Base-by-base conservation (phyloP, 192 early-diverging fungal genomes). In the Linderina pennispora region DNA sequence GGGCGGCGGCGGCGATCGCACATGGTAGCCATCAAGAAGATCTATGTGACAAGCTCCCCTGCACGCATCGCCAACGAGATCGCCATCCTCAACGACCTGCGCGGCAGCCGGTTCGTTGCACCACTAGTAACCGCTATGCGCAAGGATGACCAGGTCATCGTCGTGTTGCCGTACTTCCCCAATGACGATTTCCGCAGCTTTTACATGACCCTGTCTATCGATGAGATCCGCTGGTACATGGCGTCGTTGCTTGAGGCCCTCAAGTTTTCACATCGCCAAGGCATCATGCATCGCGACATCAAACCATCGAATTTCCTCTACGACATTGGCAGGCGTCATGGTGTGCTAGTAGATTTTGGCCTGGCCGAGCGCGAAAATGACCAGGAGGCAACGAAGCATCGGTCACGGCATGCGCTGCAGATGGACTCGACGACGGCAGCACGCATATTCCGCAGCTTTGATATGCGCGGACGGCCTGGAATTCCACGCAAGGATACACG, bases 281-380 rank as follows among this genome's bases (percentile, higher is more conserved):
- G 72, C 8, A 87, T 93, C 37, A 77, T 98, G 33, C 94, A 98
- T 46, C 74, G 94, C 25, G 94, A 98, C 48, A 78, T 98, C 47
- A 98, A 98, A 53, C 94, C 94, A 3, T 83, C 81, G 36, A 98
- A 98, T 49, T 98, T 98, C 64, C 73, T 98, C n/a, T 98, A 85
- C 58, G 77, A 87, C 39, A 46, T 76, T 2, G 48, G 64, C n/a
- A 54, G 58, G 10, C 69, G 75, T 16, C 90, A 79, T 1, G 94
- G 94, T 4, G 79, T 90, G 11, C 58, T 98, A 16, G 86, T 90
- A 2, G 94, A 98, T 54, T 96, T 98, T 83, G 94, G 94, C 4
- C 65, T 97, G 23, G 91, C 90, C 23, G 82, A 97, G 55, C 60
- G 61, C 38, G 68, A 64, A 21, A 32, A 42, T 32, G 68, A 72